A percentile compares a stretch with the other conserved stretches of the same genome.
Evolutionary conservation across 345 rosid genomes (phyloP).

Genomic region (Acer yangbiense): DNA sequence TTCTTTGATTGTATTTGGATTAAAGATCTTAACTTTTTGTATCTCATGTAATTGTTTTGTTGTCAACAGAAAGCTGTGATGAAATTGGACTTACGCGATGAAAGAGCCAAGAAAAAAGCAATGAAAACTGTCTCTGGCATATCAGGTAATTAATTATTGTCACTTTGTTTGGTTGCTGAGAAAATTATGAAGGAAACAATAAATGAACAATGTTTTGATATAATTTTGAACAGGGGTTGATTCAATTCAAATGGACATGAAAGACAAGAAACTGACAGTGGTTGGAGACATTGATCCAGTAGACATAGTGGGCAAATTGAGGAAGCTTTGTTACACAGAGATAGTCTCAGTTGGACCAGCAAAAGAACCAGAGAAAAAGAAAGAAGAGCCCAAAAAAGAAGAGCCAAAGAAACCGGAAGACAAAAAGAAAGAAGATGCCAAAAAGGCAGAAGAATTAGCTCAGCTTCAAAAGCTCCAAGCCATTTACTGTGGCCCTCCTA

Average conservation of each 20-base stretch:
- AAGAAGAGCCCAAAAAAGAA: constrained; percentile 32
- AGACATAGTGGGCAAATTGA: constrained; percentile 41
- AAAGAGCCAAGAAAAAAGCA: constrained; percentile 51
- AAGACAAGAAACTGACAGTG: constrained; percentile 65
- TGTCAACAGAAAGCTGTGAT: constrained; percentile 55
- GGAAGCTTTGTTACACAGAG: constrained; percentile 50
- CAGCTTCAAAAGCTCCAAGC: constrained; percentile 25
- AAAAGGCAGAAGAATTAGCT: not conserved
- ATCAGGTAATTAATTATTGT: constrained; percentile 32
- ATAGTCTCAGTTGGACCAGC: constrained; percentile 61
- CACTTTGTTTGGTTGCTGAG: not conserved
- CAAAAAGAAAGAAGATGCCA: constrained; percentile 23
- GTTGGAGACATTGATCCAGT: constrained; percentile 57
- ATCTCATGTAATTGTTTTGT: constrained; percentile 2
- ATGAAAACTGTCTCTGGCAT: constrained; percentile 51
- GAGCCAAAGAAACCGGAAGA: constrained; percentile 27
- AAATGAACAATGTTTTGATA: too few species aligned
- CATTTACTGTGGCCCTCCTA: not conserved
- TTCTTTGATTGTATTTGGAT: not conserved
- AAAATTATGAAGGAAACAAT: not conserved
- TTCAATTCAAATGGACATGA: constrained; percentile 53
- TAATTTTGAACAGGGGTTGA: constrained; percentile 40
- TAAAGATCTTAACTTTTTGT: not conserved
- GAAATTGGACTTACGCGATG: constrained; percentile 42
- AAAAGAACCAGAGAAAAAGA: constrained; percentile 62